A percentile compares a stretch with the other conserved stretches of the same genome.
Evolutionary conservation across 2,329 filamentous ascomycete species (phyloP).

Genomic region (Cytospora schulzeri): DNA sequence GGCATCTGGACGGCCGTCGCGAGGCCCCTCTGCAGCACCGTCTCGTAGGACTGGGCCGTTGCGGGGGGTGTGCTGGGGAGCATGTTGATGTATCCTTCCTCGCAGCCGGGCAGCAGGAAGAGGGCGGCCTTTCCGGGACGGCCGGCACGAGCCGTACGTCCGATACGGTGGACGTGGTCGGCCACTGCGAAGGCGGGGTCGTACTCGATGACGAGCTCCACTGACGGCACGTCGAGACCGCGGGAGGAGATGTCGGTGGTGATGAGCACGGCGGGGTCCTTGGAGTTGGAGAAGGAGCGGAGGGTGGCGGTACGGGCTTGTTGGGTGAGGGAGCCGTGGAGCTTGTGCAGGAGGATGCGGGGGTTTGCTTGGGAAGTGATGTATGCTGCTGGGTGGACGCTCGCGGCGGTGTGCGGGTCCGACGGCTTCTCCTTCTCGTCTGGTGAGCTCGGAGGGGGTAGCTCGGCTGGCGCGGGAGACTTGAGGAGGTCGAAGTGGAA

Average conservation of each 20-base stretch:
- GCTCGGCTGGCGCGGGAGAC: conserved; percentile 36
- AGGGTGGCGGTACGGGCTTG: conserved; percentile 85
- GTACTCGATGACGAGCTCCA: conserved; percentile 94
- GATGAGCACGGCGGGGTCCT: conserved; percentile 78
- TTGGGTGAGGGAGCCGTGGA: conserved; percentile 91
- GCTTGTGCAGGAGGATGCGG: conserved; percentile 74
- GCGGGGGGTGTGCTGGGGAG: conserved; percentile 57
- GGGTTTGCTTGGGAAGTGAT: conserved; percentile 76
- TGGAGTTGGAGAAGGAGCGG: conserved; percentile 73
- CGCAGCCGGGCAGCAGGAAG: conserved; percentile 86
- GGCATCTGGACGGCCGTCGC: conserved; percentile 63
- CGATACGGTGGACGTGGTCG: conserved; percentile 93
- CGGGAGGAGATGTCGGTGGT: conserved; percentile 96
- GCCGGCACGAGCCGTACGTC: conserved; percentile 90
- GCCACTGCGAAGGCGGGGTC: conserved; percentile 92
- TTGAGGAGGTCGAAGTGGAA: conserved; percentile 90
- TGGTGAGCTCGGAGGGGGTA: conserved; percentile 35
- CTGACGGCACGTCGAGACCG: conserved; percentile 91
- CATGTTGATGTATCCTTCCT: conserved; percentile 86
- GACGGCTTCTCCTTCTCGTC: conserved; percentile 30
- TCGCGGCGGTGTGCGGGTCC: conserved; percentile 39
- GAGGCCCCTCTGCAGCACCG: conserved; percentile 67
- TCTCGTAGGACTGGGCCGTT: conserved; percentile 54
- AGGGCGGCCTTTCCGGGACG: conserved; percentile 83
- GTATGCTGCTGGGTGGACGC: conserved; percentile 67